Evolutionary conservation across 2,329 filamentous ascomycete species (phyloP).

Genomic region (Thelonectria discophora): DNA sequence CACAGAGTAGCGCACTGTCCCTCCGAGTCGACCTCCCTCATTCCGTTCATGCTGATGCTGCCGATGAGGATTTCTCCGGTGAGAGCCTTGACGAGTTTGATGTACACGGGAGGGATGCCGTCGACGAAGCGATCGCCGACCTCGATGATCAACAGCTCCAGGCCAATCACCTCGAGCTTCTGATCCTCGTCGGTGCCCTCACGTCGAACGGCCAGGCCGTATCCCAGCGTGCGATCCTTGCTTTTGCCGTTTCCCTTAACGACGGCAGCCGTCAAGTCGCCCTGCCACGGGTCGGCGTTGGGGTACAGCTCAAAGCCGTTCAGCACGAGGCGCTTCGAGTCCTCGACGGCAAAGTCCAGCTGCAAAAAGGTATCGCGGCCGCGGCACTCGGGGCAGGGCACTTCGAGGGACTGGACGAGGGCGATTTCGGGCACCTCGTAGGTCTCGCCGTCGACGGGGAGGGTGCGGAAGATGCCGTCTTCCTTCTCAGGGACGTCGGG

Average conservation of each 20-base stretch:
- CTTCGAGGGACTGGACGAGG: conserved; percentile 52
- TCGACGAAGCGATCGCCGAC: conserved; percentile 65
- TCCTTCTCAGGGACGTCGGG: conserved; percentile 57
- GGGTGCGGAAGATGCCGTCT: conserved; percentile 52
- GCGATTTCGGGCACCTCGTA: conserved; percentile 49
- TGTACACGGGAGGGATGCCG: conserved; percentile 62
- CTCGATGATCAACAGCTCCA: conserved; percentile 68
- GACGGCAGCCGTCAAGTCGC: conserved; percentile 57
- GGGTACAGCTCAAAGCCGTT: conserved; percentile 71
- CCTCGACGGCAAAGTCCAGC: conserved; percentile 64
- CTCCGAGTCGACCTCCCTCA: conserved; percentile 15
- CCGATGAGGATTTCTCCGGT: conserved; percentile 64
- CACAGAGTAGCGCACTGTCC: conserved; percentile 57
- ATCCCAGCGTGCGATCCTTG: conserved; percentile 57
- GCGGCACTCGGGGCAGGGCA: conserved; percentile 65
- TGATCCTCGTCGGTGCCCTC: conserved; percentile 60
- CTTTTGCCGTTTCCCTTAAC: conserved; percentile 50
- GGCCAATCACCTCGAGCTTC: conserved; percentile 59
- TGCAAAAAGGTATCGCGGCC: conserved; percentile 57
- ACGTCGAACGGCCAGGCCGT: conserved; percentile 55
- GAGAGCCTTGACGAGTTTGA: conserved; percentile 69
- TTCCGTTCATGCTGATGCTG: conserved; percentile 52
- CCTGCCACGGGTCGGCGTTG: conserved; percentile 55
- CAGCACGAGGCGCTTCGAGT: conserved; percentile 59
- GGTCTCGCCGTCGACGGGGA: conserved; percentile 48